Conservation (phyloP, 305 asterid species). For the Solanum hybrid region DNA sequence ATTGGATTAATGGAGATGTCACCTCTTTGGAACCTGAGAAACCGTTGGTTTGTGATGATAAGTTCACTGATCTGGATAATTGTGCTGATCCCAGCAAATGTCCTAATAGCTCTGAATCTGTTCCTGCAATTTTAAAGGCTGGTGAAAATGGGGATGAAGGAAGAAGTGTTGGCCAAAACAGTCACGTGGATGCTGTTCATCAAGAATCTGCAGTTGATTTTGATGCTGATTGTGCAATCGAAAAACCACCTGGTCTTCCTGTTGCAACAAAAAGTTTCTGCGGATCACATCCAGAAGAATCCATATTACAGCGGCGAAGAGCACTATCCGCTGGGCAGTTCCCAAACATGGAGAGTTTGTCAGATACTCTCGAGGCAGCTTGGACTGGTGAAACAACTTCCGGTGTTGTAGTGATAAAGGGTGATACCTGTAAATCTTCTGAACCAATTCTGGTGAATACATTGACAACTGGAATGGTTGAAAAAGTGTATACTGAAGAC, state of each 20-base stretch:
- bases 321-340: slow-evolving; percentile 61
- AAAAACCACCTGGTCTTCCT: slow-evolving; percentile 19
- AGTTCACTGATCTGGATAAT: slow-evolving; percentile 20
- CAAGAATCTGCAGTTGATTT: slow-evolving; percentile 18
- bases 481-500: slow-evolving; percentile 42
- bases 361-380: slow-evolving; percentile 81
- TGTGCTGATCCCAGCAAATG: slow-evolving; percentile 23
- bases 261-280: slow-evolving; percentile 24
- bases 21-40: slow-evolving; percentile 26
- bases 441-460: slow-evolving; percentile 35
- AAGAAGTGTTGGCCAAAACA: slow-evolving; percentile 12
- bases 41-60: slow-evolving; percentile 17
- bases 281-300: slow-evolving; percentile 32
- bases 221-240: slow-evolving; percentile 20
- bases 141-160: slow-evolving; percentile 29
- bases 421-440: slow-evolving; percentile 17
- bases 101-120: slow-evolving; percentile 21
- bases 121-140: slow-evolving; percentile 24
- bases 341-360: slow-evolving; percentile 46
- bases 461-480: slow-evolving; percentile 32
- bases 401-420: slow-evolving; percentile 23
- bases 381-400: slow-evolving; percentile 79
- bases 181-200: slow-evolving; percentile 25
- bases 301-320: slow-evolving; percentile 26
- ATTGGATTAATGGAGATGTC: slow-evolving; percentile 23